phyloP scores from a whole-genome alignment of 192 early-diverging fungal genomes.

The Coemansia sp. region DNA sequence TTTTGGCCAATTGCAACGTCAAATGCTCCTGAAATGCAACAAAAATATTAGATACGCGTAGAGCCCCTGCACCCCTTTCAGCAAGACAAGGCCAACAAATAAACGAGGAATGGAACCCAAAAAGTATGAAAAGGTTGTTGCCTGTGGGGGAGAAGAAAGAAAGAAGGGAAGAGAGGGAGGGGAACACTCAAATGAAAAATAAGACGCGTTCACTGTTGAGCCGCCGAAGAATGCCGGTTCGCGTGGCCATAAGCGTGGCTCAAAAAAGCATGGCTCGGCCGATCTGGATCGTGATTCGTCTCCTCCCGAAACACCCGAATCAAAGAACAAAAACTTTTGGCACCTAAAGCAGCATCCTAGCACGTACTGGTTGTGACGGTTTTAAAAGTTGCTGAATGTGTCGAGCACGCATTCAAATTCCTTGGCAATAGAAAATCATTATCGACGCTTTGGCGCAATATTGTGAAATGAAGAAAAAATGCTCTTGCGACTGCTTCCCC shows the following conservation, averaged over 20 bases:
- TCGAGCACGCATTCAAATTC: no score
- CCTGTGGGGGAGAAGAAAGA: slow-evolving; percentile 1
- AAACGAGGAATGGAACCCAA: neutral
- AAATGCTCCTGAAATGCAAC: neutral
- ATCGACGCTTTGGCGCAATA: no score
- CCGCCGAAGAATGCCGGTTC: slow-evolving; percentile 1
- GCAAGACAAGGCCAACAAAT: neutral
- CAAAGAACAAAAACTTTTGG: neutral
- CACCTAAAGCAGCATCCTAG: neutral
- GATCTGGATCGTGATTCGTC: slow-evolving; percentile 7
- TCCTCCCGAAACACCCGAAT: neutral
- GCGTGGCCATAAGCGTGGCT: neutral
- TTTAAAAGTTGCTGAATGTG: neutral
- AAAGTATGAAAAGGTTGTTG: neutral
- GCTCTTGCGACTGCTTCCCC: no score
- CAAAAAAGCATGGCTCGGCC: neutral
- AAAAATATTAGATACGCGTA: neutral
- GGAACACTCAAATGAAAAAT: neutral
- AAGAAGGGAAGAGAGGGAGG: neutral
- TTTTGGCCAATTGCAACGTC: neutral
- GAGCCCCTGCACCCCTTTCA: no score
- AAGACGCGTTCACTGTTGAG: slow-evolving; percentile 2
- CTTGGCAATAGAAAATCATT: no score
- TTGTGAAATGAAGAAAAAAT: no score
- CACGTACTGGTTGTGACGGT: neutral